Conservation (phyloP, 2,329 filamentous ascomycete species). For the Ilyonectria destructans region DNA sequence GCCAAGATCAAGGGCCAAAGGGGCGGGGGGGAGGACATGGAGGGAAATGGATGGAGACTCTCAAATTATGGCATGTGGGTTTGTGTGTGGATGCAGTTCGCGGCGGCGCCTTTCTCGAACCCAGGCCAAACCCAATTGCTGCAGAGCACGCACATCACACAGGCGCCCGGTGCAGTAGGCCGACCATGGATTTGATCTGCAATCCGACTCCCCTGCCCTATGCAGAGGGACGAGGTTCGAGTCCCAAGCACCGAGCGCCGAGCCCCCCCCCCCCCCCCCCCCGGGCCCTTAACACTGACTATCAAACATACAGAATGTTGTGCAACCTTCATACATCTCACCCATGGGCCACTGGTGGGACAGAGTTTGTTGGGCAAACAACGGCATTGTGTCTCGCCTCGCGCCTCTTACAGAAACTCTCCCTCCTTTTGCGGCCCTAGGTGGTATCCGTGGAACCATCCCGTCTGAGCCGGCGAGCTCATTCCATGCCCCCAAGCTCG, state of each 20-base stretch:
- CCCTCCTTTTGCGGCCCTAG: not conserved
- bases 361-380: constrained; percentile 19
- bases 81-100: constrained; percentile 45
- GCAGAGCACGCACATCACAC: constrained; percentile 43
- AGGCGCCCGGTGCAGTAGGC: constrained; percentile 37
- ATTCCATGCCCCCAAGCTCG: constrained; percentile 15
- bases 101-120: constrained; percentile 23
- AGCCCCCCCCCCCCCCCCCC: too few relatives aligned
- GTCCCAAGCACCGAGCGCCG: not conserved
- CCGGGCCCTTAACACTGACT: not conserved
- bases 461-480: not conserved
- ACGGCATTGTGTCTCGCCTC: constrained; percentile 9
- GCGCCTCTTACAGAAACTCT: constrained; percentile 6
- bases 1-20: not conserved
- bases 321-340: not conserved
- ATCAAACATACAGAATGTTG: constrained; percentile 15
- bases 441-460: constrained; percentile 4
- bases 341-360: not conserved
- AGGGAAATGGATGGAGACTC: constrained; percentile 15
- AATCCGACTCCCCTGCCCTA: constrained; percentile 38
- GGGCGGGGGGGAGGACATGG: not conserved
- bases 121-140: constrained; percentile 34
- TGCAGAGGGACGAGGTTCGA: constrained; percentile 16
- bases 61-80: constrained; percentile 32
- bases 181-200: constrained; percentile 42